Evolutionary conservation across 2,329 filamentous ascomycete genomes (phyloP).

Genomic region (Sporothrix brunneoviolacea): DNA sequence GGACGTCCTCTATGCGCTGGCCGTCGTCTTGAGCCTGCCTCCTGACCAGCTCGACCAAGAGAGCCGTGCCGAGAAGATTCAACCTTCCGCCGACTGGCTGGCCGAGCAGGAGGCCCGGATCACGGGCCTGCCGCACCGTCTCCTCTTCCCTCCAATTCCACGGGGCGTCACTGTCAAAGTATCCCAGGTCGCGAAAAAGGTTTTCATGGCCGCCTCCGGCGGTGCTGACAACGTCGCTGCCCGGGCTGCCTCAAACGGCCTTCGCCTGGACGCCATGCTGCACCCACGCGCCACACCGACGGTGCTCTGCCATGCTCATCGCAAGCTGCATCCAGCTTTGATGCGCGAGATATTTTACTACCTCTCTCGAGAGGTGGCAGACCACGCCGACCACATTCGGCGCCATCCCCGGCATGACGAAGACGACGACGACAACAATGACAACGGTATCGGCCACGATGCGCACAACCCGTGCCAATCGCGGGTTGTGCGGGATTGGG

Average conservation of each 20-base stretch:
- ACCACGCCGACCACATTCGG: slow-evolving; percentile 16
- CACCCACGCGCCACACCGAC: slow-evolving; percentile 12
- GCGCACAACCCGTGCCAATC: neutral
- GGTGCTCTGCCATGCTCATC: slow-evolving; percentile 19
- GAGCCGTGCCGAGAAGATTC: neutral
- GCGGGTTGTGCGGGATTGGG: slow-evolving; percentile 16
- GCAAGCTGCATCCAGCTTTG: slow-evolving; percentile 19
- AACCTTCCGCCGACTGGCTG: slow-evolving; percentile 10
- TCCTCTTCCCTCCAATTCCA: slow-evolving; percentile 17
- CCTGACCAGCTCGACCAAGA: neutral
- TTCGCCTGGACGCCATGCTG: slow-evolving; percentile 2
- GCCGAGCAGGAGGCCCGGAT: slow-evolving; percentile 11
- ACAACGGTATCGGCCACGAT: neutral
- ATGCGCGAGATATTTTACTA: slow-evolving; percentile 18
- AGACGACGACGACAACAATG: neutral
- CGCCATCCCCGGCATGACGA: slow-evolving; percentile 5
- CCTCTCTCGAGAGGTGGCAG: slow-evolving; percentile 29
- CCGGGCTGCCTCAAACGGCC: slow-evolving; percentile 12
- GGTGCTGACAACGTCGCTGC: slow-evolving; percentile 10
- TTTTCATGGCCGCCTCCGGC: slow-evolving; percentile 9
- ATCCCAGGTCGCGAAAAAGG: slow-evolving; percentile 19
- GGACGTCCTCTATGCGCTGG: slow-evolving; percentile 7
- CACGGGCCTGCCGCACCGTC: slow-evolving; percentile 5
- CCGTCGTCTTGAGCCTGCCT: slow-evolving; percentile 6
- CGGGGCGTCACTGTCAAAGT: slow-evolving; percentile 29